Percentiles rank a stretch among this genome's conserved stretches.
Conservation (phyloP, 139 green algal species). For the Desmodesmus armatus region DNA sequence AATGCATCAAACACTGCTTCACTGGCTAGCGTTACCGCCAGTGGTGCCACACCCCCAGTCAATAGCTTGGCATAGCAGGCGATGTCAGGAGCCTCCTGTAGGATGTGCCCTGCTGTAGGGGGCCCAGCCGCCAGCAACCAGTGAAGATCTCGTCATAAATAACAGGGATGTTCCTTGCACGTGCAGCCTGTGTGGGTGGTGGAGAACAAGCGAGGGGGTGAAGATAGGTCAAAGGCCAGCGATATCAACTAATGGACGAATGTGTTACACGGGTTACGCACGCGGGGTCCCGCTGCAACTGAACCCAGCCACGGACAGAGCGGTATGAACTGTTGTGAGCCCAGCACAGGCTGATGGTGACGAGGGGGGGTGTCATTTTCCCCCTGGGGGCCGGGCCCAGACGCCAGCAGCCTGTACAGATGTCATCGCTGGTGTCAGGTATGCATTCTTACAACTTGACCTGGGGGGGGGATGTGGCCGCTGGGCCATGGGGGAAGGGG, state of each 20-base stretch:
- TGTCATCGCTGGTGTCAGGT: too few species aligned
- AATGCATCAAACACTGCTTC: slow-evolving; percentile 90
- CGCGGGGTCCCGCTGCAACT: too few species aligned
- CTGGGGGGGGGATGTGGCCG: too few species aligned
- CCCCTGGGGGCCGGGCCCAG: too few species aligned
- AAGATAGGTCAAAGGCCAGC: background rate
- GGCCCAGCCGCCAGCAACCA: slow-evolving; percentile 90
- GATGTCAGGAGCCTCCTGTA: slow-evolving; percentile 90
- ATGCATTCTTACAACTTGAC: too few species aligned
- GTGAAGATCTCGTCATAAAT: slow-evolving; percentile 97
- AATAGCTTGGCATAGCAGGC: slow-evolving; percentile 97
- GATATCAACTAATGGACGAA: too few species aligned
- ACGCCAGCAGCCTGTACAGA: too few species aligned
- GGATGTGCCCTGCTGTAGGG: slow-evolving; percentile 66
- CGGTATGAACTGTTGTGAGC: background rate
- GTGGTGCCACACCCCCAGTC: slow-evolving; percentile 75
- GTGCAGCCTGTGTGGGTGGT: slow-evolving; percentile 59
- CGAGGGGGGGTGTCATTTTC: background rate
- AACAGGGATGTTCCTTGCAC: slow-evolving; percentile 81
- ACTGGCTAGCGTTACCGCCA: slow-evolving; percentile 88
- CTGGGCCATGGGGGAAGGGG: too few species aligned
- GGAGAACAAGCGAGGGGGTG: background rate
- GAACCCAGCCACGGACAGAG: background rate
- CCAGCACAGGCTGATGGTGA: background rate
- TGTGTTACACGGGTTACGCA: too few species aligned